Evolutionary conservation across 2,329 filamentous ascomycete genomes (phyloP).

Genomic region (Amauroascus verrucosus): DNA sequence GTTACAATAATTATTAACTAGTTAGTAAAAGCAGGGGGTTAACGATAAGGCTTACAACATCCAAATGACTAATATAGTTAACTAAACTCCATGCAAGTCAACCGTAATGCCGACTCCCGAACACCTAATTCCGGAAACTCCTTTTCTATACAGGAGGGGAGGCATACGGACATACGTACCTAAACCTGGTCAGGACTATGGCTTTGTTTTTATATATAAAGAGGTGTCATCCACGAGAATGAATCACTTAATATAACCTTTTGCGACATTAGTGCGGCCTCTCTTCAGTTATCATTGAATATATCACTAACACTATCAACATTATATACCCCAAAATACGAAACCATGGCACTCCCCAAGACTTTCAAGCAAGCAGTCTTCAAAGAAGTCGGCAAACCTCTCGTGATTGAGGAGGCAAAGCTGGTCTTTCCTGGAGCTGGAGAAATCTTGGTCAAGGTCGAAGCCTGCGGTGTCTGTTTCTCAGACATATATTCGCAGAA

Average conservation of each 20-base stretch:
- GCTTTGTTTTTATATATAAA: neutral
- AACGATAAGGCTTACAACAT: too few species aligned
- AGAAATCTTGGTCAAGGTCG: constrained; percentile 52
- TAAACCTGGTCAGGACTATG: neutral
- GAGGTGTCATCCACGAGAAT: neutral
- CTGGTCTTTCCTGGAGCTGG: constrained; percentile 38
- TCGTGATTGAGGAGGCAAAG: constrained; percentile 50
- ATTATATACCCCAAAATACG: neutral
- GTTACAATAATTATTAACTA: too few species aligned
- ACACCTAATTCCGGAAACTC: neutral
- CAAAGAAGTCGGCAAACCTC: constrained; percentile 42
- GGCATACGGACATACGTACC: too few species aligned
- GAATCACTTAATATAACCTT: too few species aligned
- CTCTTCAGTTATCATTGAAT: too few species aligned
- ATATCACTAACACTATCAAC: neutral
- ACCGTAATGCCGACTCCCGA: too few species aligned
- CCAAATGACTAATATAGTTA: too few species aligned
- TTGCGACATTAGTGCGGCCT: too few species aligned
- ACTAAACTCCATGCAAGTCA: too few species aligned
- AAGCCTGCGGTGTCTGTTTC: constrained; percentile 58
- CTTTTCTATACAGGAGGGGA: neutral
- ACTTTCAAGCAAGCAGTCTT: constrained; percentile 59
- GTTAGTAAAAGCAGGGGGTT: too few species aligned
- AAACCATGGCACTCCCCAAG: constrained; percentile 43
- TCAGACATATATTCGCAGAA: constrained; percentile 39